Evolutionary conservation across 2,329 filamentous ascomycete species (phyloP).

Genomic region (Microdochium paspali): DNA sequence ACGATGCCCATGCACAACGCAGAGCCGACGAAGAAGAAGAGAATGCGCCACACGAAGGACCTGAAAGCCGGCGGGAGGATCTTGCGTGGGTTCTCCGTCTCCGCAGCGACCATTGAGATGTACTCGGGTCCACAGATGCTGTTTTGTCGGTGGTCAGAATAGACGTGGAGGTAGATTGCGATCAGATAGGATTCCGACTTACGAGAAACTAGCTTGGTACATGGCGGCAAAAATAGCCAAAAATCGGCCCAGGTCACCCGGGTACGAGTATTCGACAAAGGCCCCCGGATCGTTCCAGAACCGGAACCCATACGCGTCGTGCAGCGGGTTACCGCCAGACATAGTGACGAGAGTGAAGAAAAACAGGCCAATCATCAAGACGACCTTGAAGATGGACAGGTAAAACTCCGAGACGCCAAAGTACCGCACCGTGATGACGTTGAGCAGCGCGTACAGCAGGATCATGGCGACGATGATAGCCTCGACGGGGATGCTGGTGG

Average conservation of each 20-base stretch:
- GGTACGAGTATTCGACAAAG: conserved; percentile 50
- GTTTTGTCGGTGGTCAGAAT: conserved; percentile 1
- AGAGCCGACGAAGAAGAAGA: conserved; percentile 61
- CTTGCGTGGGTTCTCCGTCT: conserved; percentile 52
- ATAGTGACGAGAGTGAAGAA: conserved; percentile 72
- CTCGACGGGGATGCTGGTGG: conserved; percentile 29
- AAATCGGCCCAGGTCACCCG: conserved; percentile 47
- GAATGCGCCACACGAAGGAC: conserved; percentile 63
- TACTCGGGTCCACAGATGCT: conserved; percentile 60
- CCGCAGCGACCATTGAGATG: conserved; percentile 59
- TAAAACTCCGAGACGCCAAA: conserved; percentile 68
- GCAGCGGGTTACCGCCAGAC: conserved; percentile 65
- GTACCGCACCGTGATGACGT: conserved; percentile 9
- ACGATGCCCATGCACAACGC: conserved; percentile 58
- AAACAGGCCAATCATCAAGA: conserved; percentile 59
- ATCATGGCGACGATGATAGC: conserved; percentile 35
- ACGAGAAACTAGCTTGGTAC: conserved; percentile 2
- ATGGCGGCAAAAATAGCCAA: background rate
- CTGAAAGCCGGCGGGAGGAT: conserved; percentile 63
- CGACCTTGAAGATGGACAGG: conserved; percentile 52
- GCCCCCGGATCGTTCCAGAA: conserved; percentile 55
- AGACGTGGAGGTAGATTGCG: conserved; percentile 36
- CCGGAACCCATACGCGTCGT: conserved; percentile 61
- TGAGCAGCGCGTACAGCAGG: conserved; percentile 23
- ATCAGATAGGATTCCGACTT: too few relatives aligned